Evolutionary conservation across 2,329 filamentous ascomycete genomes (phyloP).

Genomic region (Pyrenochaeta sp.): DNA sequence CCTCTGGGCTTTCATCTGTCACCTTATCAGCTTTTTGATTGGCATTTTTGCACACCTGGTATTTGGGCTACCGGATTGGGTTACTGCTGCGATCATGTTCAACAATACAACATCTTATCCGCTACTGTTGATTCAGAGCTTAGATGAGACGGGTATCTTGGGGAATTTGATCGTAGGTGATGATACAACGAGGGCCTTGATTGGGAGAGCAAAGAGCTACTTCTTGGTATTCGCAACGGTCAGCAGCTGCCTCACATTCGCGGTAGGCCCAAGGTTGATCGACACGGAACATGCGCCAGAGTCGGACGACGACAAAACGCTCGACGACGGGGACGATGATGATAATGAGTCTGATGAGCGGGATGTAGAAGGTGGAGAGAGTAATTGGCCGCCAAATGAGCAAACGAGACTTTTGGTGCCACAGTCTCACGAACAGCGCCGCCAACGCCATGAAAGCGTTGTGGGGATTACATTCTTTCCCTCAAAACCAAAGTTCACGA

Average conservation of each 20-base stretch:
- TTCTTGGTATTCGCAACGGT: constrained; percentile 72
- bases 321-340: constrained; percentile 7
- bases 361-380: constrained; percentile 11
- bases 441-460: constrained; percentile 24
- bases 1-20: constrained; percentile 61
- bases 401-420: constrained; percentile 21
- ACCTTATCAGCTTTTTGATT: constrained; percentile 57
- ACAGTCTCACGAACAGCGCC: background rate
- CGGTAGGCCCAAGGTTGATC: constrained; percentile 67
- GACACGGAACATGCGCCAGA: constrained; percentile 51
- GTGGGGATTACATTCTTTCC: constrained; percentile 42
- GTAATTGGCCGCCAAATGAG: constrained; percentile 13
- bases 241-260: constrained; percentile 69
- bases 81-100: constrained; percentile 62
- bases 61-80: constrained; percentile 62
- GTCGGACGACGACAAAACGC: constrained; percentile 24
- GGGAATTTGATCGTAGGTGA: constrained; percentile 54
- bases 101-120: constrained; percentile 65
- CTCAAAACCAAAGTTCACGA: constrained; percentile 35
- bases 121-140: constrained; percentile 59
- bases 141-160: constrained; percentile 66
- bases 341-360: constrained; percentile 5
- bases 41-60: constrained; percentile 53
- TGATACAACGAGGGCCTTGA: constrained; percentile 55
- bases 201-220: constrained; percentile 69